A percentile compares a stretch with the other conserved stretches of the same genome.
phyloP scores from a whole-genome alignment of 1,139 yeast species.

The Arxiozyma heterogenica region DNA sequence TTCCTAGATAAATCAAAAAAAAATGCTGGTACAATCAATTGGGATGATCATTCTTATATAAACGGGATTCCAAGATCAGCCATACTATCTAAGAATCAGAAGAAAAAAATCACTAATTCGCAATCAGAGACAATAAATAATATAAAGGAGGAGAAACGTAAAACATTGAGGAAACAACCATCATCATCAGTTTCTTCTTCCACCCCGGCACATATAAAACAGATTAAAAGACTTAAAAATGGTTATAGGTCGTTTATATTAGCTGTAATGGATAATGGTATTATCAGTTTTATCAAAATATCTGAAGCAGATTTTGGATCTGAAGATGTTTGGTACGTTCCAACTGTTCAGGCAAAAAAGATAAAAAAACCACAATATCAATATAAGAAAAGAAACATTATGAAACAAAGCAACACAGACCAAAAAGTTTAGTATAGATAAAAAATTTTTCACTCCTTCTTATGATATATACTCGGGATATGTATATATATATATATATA shows the following conservation, averaged over 20 bases:
- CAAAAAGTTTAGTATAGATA: background rate
- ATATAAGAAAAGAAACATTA: background rate
- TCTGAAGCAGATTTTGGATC: slow-evolving; percentile 51
- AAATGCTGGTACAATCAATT: slow-evolving; percentile 12
- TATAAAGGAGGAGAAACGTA: slow-evolving; percentile 12
- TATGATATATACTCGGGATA: no score
- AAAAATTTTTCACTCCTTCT: no score
- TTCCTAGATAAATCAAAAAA: slow-evolving; percentile 13
- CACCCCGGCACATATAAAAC: slow-evolving; percentile 17
- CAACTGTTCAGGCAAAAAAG: slow-evolving; percentile 1
- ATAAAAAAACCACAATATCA: background rate
- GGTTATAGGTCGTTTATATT: slow-evolving; percentile 50
- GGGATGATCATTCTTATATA: slow-evolving; percentile 21
- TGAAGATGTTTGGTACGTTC: slow-evolving; percentile 30
- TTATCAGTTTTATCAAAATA: slow-evolving; percentile 55
- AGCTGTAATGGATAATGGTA: slow-evolving; percentile 66
- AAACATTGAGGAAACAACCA: slow-evolving; percentile 23
- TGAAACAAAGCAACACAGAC: background rate
- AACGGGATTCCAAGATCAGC: slow-evolving; percentile 23
- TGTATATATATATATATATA: background rate
- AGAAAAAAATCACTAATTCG: slow-evolving; percentile 13
- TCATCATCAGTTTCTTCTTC: slow-evolving; percentile 14
- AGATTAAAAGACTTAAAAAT: slow-evolving; percentile 32
- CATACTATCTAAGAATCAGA: slow-evolving; percentile 18
- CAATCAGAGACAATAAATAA: background rate